phyloP scores from a whole-genome alignment of 352 stramenopile genomes.

The Pythium biforme region DNA sequence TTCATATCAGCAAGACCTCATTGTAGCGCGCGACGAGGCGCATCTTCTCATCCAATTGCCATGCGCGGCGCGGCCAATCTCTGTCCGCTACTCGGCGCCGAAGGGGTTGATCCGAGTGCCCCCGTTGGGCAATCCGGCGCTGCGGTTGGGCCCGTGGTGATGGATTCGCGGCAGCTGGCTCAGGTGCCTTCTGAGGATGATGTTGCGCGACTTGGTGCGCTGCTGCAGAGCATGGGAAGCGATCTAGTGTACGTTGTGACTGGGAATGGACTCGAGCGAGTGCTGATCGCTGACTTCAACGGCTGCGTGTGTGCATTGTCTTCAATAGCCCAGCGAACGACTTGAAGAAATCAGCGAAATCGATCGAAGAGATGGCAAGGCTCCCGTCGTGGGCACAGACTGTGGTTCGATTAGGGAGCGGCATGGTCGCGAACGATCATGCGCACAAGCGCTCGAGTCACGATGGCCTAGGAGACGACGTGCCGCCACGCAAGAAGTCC shows the following conservation, averaged over 20 bases:
- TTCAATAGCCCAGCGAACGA: slow-evolving; percentile 7
- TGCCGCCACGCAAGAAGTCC: slow-evolving; percentile 18
- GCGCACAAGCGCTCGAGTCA: slow-evolving; percentile 16
- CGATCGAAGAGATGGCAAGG: not conserved
- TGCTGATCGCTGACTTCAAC: slow-evolving; percentile 4
- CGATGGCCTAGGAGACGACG: not conserved
- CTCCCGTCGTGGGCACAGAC: slow-evolving; percentile 58
- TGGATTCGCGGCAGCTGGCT: slow-evolving; percentile 8
- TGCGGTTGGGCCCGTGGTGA: slow-evolving; percentile 5
- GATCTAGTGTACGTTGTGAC: slow-evolving; percentile 38
- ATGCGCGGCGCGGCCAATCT: slow-evolving; percentile 62
- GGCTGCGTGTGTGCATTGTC: not conserved
- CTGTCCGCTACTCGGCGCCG: slow-evolving; percentile 40
- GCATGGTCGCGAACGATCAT: not conserved
- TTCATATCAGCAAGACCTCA: not conserved
- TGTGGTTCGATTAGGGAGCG: slow-evolving; percentile 48
- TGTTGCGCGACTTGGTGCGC: slow-evolving; percentile 35
- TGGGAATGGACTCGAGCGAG: not conserved
- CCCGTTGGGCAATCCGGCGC: slow-evolving; percentile 23
- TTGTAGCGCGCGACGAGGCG: slow-evolving; percentile 12
- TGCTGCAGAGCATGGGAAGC: slow-evolving; percentile 38
- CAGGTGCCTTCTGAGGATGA: slow-evolving; percentile 19
- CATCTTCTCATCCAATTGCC: not conserved
- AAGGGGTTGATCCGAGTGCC: slow-evolving; percentile 33
- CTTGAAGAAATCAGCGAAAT: not conserved